A percentile compares a stretch with the other conserved stretches of the same genome.
Conservation (phyloP, 192 early-diverging fungal genomes). For the Coemansia sp. region DNA sequence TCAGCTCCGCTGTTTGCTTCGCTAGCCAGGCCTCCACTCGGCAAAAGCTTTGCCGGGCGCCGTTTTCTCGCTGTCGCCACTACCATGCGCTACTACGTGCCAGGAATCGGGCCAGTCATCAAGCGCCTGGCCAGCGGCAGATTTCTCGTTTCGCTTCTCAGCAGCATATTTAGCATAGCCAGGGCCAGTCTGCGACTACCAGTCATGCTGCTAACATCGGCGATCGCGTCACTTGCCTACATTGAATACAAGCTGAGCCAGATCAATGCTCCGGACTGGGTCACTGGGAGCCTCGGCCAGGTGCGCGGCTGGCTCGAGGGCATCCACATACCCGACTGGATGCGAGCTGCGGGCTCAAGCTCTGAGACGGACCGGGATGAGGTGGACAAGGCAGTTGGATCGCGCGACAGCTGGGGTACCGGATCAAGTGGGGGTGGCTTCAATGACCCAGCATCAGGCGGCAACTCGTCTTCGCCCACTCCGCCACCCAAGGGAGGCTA, state of each 20-base stretch:
- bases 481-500: slow-evolving; percentile 46
- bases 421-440: slow-evolving; percentile 2
- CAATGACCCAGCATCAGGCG: slow-evolving; percentile 15
- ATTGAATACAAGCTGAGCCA: slow-evolving; percentile 52
- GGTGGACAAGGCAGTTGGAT: slow-evolving; percentile 29
- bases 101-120: slow-evolving; percentile 21
- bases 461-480: neutral
- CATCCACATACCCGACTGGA: slow-evolving; percentile 31
- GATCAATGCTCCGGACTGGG: slow-evolving; percentile 44
- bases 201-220: slow-evolving; percentile 42
- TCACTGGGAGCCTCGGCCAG: slow-evolving; percentile 32
- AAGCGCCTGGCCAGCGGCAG: slow-evolving; percentile 19
- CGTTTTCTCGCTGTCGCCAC: slow-evolving; percentile 33
- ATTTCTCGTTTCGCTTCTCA: slow-evolving; percentile 24
- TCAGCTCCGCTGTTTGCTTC: slow-evolving; percentile 1
- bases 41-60: slow-evolving; percentile 15
- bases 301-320: slow-evolving; percentile 49
- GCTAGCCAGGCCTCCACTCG: slow-evolving; percentile 11
- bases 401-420: slow-evolving; percentile 16
- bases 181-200: slow-evolving; percentile 31
- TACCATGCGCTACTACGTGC: slow-evolving; percentile 48
- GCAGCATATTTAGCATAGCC: slow-evolving; percentile 20
- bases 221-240: slow-evolving; percentile 46
- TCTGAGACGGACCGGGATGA: neutral
- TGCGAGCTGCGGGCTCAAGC: slow-evolving; percentile 16